A percentile compares a stretch with the other conserved stretches of the same genome.
These are phyloP conservation scores for Aureobasidium uvarum DNA, from an alignment of 2,329 filamentous ascomycete species.

Conservation along the genomic window DNA sequence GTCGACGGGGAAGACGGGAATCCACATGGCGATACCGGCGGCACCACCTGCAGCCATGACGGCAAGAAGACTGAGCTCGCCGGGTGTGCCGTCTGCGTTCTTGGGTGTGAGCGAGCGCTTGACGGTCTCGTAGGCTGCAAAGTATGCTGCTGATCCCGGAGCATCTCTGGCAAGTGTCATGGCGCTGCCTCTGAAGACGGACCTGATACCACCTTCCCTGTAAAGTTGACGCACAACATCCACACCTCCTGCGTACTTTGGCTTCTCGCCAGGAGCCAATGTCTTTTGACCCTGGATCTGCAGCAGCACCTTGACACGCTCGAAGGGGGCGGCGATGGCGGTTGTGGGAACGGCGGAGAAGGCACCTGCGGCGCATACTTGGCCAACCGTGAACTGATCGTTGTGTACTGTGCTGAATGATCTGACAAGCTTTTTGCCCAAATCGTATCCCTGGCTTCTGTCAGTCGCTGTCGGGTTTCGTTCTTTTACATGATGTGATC, in stretches of 20 bases:
- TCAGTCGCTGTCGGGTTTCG: slow-evolving; percentile 1
- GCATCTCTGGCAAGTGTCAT: slow-evolving; percentile 94
- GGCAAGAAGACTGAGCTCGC: slow-evolving; percentile 75
- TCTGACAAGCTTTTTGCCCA: slow-evolving; percentile 86
- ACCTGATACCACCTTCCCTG: slow-evolving; percentile 82
- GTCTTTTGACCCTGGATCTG: slow-evolving; percentile 93
- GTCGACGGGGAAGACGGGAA: slow-evolving; percentile 95
- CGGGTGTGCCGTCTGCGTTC: slow-evolving; percentile 68
- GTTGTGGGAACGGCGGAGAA: slow-evolving; percentile 98
- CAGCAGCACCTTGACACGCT: slow-evolving; percentile 97
- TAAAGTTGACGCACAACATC: slow-evolving; percentile 95
- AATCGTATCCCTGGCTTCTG: slow-evolving; percentile 74
- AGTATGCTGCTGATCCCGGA: slow-evolving; percentile 91
- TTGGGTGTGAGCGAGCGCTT: slow-evolving; percentile 84
- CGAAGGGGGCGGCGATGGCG: slow-evolving; percentile 95
- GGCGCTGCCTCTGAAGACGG: slow-evolving; percentile 84
- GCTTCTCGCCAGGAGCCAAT: slow-evolving; percentile 84
- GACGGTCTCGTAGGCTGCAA: slow-evolving; percentile 94
- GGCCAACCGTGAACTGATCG: slow-evolving; percentile 73
- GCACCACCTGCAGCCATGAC: slow-evolving; percentile 84
- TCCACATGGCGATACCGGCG: slow-evolving; percentile 98
- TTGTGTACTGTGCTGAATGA: slow-evolving; percentile 64
- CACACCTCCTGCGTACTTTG: slow-evolving; percentile 79
- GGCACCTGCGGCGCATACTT: slow-evolving; percentile 90
- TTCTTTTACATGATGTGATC: slow-evolving; percentile 28